These are phyloP conservation scores for Penicillium olsonii DNA, from an alignment of 2,329 filamentous ascomycete genomes.

Conservation along the genomic window DNA sequence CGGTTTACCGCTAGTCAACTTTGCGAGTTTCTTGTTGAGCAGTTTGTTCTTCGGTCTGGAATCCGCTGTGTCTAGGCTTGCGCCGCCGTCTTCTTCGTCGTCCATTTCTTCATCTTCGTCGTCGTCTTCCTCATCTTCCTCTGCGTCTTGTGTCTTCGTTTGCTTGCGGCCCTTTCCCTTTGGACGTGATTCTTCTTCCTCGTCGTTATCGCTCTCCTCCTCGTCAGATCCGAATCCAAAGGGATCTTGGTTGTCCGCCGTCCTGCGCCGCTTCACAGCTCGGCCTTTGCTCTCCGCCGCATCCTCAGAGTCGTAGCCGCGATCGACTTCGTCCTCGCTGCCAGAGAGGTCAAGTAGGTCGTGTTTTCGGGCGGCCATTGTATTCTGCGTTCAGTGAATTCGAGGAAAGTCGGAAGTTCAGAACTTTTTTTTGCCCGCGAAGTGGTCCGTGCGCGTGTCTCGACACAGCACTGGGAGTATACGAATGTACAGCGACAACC, in stretches of 20 bases:
- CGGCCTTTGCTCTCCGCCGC: constrained; percentile 43
- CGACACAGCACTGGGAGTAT: not conserved
- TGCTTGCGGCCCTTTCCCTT: constrained; percentile 17
- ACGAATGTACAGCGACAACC: too few relatives aligned
- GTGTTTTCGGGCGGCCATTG: constrained; percentile 41
- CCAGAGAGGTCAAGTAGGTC: constrained; percentile 41
- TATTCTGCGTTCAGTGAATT: constrained; percentile 4
- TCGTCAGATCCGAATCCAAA: constrained; percentile 53
- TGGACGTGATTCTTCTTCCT: constrained; percentile 33
- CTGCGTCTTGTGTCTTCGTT: not conserved
- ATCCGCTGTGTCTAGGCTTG: constrained; percentile 12
- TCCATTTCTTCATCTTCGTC: constrained; percentile 14
- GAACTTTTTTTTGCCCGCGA: constrained; percentile 16
- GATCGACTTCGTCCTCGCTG: constrained; percentile 41
- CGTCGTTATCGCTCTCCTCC: constrained; percentile 31
- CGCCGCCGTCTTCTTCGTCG: constrained; percentile 13
- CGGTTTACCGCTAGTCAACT: constrained; percentile 7
- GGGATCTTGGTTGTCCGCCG: constrained; percentile 23
- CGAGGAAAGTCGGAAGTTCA: not conserved
- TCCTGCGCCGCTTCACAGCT: constrained; percentile 34
- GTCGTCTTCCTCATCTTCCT: constrained; percentile 10
- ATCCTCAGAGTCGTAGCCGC: constrained; percentile 49
- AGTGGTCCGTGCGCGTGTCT: constrained; percentile 17
- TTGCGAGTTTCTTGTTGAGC: constrained; percentile 6
- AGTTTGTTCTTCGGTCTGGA: constrained; percentile 21